Percentiles rank a stretch among this genome's conserved stretches.
phyloP scores from a whole-genome alignment of 2,329 filamentous ascomycete genomes.

The Epichloe festucae region DNA sequence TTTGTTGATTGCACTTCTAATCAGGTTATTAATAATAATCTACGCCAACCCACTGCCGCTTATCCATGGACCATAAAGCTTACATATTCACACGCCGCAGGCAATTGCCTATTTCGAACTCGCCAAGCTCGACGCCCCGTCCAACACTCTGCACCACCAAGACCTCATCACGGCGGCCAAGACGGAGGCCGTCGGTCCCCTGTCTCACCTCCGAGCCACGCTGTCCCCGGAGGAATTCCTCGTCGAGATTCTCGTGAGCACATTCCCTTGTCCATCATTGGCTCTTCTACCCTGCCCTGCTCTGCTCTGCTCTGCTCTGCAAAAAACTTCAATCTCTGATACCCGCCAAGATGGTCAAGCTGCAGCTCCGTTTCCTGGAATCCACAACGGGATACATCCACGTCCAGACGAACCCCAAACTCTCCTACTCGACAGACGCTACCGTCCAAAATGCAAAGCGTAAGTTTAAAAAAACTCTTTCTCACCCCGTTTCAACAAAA shows the following conservation, averaged over 20 bases:
- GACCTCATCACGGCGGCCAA: slow-evolving; percentile 17
- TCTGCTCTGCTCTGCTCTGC: too few species aligned
- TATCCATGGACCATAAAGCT: too few species aligned
- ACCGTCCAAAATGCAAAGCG: slow-evolving; percentile 38
- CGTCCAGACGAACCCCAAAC: slow-evolving; percentile 46
- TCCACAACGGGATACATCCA: slow-evolving; percentile 40
- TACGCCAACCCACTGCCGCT: too few species aligned
- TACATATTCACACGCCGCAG: slow-evolving; percentile 6
- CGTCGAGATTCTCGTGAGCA: too few species aligned
- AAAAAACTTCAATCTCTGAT: neutral
- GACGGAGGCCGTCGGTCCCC: slow-evolving; percentile 11
- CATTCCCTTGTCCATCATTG: neutral
- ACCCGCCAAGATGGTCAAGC: slow-evolving; percentile 35
- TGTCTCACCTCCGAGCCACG: neutral
- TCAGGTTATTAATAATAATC: slow-evolving; percentile 11
- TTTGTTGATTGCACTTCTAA: slow-evolving; percentile 26
- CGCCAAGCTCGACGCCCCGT: slow-evolving; percentile 9
- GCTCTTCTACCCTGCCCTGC: too few species aligned
- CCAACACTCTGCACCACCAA: slow-evolving; percentile 13
- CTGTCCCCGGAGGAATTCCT: too few species aligned
- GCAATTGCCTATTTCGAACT: slow-evolving; percentile 23
- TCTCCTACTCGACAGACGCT: slow-evolving; percentile 35
- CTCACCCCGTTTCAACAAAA: too few species aligned
- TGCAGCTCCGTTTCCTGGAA: slow-evolving; percentile 37
- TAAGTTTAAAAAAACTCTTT: too few species aligned